Evolutionary conservation across 1,284 basidiomycete genomes (phyloP).

Genomic region (Sanghuangporus sanghuang): DNA sequence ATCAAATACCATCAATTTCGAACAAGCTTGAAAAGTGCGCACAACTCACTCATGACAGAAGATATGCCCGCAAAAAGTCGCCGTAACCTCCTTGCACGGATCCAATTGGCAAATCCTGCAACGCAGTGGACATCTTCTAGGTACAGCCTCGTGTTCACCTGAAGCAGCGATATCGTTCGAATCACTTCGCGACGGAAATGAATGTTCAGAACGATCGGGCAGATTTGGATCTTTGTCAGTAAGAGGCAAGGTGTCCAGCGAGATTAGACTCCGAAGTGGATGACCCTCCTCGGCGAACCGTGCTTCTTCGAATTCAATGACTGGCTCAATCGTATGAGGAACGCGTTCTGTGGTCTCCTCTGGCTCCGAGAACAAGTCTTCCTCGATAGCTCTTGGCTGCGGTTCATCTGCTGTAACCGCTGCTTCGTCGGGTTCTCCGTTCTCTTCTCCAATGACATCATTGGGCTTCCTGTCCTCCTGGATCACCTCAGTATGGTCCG

Average conservation of each 20-base stretch:
- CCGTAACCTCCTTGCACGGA: conserved; percentile 42
- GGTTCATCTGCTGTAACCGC: conserved; percentile 1
- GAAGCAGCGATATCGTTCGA: background rate
- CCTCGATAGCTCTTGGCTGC: conserved; percentile 1
- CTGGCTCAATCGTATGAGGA: background rate
- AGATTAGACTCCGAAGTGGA: conserved; percentile 9
- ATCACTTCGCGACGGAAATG: background rate
- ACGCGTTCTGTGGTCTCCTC: background rate
- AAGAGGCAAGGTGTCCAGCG: conserved; percentile 6
- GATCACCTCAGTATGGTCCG: background rate
- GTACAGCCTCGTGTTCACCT: background rate
- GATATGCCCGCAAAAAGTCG: conserved; percentile 52
- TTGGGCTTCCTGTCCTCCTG: background rate
- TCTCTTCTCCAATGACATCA: background rate
- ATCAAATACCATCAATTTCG: background rate
- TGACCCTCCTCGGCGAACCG: conserved; percentile 14
- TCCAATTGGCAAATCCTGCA: conserved; percentile 41
- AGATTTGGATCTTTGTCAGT: background rate
- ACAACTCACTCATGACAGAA: conserved; percentile 46
- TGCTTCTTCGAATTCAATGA: background rate
- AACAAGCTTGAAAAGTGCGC: background rate
- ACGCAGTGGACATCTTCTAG: conserved; percentile 25
- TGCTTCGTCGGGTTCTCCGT: background rate
- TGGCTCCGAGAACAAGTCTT: conserved; percentile 12
- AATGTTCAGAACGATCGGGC: background rate